Evolutionary conservation across 2,329 filamentous ascomycete species (phyloP).

Genomic region (Pyrenophora tritici-repentis): DNA sequence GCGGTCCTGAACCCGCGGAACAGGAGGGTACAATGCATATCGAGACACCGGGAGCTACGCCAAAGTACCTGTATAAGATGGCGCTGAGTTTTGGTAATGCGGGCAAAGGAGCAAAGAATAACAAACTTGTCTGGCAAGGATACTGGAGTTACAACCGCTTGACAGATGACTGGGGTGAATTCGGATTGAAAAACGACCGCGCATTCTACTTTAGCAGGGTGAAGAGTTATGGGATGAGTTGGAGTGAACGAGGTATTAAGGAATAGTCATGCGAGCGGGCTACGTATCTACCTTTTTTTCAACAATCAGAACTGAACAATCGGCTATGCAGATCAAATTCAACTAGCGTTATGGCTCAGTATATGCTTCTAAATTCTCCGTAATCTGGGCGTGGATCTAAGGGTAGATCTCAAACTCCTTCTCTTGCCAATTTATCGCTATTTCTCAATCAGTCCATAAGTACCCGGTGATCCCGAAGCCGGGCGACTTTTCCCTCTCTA

Average conservation of each 20-base stretch:
- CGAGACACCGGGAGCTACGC: constrained; percentile 81
- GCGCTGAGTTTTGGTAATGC: constrained; percentile 72
- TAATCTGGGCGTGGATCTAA: no score
- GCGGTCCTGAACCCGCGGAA: constrained; percentile 52
- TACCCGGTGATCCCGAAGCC: no score
- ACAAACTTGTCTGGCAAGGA: constrained; percentile 84
- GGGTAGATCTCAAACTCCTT: no score
- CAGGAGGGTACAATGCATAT: constrained; percentile 62
- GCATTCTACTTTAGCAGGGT: constrained; percentile 67
- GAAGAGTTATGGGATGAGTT: constrained; percentile 60
- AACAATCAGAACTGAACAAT: no score
- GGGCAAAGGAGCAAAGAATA: constrained; percentile 69
- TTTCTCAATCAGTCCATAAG: no score
- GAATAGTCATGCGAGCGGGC: not conserved
- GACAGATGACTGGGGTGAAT: constrained; percentile 89
- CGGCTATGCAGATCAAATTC: no score
- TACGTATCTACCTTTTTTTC: no score
- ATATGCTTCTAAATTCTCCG: no score
- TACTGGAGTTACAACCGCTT: constrained; percentile 90
- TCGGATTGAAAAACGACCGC: constrained; percentile 67
- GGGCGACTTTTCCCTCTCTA: no score
- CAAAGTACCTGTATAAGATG: constrained; percentile 85
- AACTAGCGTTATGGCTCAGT: no score
- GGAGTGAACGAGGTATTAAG: constrained; percentile 27
- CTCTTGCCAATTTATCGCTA: no score